Evolutionary conservation across 2,329 filamentous ascomycete species (phyloP).

Genomic region (Corynespora cassiicola): DNA sequence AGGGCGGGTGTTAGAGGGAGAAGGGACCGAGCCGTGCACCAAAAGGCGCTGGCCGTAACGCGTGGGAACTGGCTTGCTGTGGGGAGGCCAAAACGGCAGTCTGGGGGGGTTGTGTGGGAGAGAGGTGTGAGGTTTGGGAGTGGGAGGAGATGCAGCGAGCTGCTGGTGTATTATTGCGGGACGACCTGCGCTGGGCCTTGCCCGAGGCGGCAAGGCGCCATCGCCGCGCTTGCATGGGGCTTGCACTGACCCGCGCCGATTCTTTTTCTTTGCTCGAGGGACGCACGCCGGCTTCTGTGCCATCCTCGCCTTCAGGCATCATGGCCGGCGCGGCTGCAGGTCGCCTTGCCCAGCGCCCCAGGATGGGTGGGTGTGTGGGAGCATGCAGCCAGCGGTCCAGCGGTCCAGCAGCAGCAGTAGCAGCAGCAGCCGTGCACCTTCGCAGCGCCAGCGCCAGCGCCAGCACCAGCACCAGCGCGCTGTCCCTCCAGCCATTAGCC

Average conservation of each 20-base stretch:
- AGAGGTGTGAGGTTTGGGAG: conserved; percentile 29
- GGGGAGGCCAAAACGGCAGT: conserved; percentile 46
- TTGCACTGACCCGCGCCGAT: conserved; percentile 9
- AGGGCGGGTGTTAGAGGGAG: conserved; percentile 33
- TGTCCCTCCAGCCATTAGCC: too few species aligned
- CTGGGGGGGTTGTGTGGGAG: conserved; percentile 22
- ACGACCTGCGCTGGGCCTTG: conserved; percentile 5
- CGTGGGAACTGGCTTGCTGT: conserved; percentile 41
- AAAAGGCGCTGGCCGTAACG: conserved; percentile 50
- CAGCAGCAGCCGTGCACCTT: conserved; percentile 21
- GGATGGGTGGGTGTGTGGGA: background rate
- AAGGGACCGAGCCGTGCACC: conserved; percentile 46
- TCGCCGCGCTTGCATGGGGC: background rate
- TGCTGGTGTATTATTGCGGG: conserved; percentile 5
- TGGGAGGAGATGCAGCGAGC: conserved; percentile 18
- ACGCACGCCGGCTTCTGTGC: conserved; percentile 1
- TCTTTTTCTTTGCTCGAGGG: conserved; percentile 5
- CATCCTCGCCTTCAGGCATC: too few species aligned
- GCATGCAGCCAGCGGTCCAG: background rate
- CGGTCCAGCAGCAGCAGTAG: background rate
- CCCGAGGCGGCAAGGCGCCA: conserved; percentile 2
- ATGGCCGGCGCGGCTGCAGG: conserved; percentile 11
- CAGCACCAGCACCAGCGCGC: too few species aligned
- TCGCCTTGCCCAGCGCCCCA: conserved; percentile 8
- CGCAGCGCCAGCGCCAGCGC: too few species aligned